phyloP scores from a whole-genome alignment of 495 filamentous ascomycete genomes.

The Neurospora sp. region DNA sequence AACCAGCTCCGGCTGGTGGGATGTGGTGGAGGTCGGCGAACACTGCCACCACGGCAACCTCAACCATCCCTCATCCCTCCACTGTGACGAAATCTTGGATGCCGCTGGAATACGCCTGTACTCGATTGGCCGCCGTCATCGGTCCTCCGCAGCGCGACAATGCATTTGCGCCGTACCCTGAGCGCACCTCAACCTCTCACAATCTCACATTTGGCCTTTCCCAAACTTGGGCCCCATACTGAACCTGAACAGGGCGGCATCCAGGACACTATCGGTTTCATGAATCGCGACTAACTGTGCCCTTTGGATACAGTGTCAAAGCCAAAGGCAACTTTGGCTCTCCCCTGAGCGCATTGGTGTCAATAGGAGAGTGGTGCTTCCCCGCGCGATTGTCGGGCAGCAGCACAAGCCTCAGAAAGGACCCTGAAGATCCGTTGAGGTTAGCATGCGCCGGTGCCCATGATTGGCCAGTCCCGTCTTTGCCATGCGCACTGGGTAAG shows the following conservation, averaged over 20 bases:
- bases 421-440: conserved; percentile 15
- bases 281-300: background rate
- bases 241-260: background rate
- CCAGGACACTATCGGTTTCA: background rate
- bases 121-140: background rate
- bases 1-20: background rate
- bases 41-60: background rate
- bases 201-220: background rate
- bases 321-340: background rate
- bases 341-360: background rate
- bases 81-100: background rate
- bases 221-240: background rate
- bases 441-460: background rate
- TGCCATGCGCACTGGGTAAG: background rate
- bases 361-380: background rate
- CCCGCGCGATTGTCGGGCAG: background rate
- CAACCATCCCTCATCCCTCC: background rate
- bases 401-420: conserved; percentile 7
- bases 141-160: background rate
- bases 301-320: background rate
- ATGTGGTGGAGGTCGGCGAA: conserved; percentile 5
- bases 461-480: background rate
- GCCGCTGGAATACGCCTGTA: background rate
- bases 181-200: background rate
- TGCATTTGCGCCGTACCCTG: background rate